These are phyloP conservation scores for Solanum gracilifrons DNA, from an alignment of 257 asterid genomes.

Conservation along the genomic window DNA sequence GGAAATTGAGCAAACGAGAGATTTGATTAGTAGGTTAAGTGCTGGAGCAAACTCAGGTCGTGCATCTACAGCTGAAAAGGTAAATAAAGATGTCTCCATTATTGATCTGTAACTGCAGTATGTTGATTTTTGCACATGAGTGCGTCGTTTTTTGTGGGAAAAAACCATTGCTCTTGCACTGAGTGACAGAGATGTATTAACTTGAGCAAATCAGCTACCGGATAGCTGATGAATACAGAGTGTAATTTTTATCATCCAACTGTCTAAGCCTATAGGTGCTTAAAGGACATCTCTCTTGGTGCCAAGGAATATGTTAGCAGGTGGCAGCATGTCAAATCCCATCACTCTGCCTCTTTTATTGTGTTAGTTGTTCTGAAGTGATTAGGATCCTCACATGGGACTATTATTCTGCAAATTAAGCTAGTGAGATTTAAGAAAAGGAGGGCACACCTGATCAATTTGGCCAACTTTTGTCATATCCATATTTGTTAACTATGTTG, in stretches of 20 bases:
- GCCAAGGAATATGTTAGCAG: not conserved
- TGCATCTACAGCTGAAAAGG: constrained; percentile 99
- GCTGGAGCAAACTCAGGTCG: constrained; percentile 99
- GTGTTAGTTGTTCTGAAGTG: not conserved
- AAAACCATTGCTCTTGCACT: not conserved
- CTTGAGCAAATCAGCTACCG: not conserved
- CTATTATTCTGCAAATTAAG: not conserved
- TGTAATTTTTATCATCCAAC: not conserved
- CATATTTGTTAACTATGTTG: not conserved
- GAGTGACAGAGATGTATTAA: no score
- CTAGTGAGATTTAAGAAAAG: not conserved
- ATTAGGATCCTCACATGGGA: not conserved
- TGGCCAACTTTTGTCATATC: not conserved
- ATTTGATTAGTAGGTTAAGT: constrained; percentile 65
- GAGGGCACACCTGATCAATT: not conserved
- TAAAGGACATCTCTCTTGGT: not conserved
- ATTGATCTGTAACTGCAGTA: not conserved
- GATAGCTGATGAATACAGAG: not conserved
- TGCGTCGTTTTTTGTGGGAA: not conserved
- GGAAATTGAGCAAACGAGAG: constrained; percentile 80
- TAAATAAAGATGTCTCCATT: constrained; percentile 2
- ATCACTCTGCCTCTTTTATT: not conserved
- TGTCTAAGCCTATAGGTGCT: not conserved
- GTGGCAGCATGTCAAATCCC: not conserved
- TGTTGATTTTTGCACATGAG: not conserved